Evolutionary conservation across 2,329 filamentous ascomycete species (phyloP).

Genomic region (Trichoderma pleuroti): DNA sequence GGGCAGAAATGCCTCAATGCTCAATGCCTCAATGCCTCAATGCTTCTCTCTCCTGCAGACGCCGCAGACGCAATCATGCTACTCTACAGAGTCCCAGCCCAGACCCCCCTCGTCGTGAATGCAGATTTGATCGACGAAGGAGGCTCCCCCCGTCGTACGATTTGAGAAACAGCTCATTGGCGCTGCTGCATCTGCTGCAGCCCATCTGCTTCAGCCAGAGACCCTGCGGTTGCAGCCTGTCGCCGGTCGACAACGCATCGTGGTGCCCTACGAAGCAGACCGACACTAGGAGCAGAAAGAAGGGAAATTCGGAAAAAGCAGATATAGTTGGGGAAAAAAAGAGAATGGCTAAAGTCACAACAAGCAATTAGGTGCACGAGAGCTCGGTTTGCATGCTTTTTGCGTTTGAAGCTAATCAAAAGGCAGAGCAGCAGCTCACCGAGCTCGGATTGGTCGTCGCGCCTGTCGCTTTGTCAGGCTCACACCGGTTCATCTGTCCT

Average conservation of each 20-base stretch:
- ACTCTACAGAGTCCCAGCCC: not conserved
- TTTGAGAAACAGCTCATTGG: constrained; percentile 18
- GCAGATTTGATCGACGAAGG: constrained; percentile 17
- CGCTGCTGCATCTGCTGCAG: constrained; percentile 1
- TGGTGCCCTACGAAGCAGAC: not conserved
- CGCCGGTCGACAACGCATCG: constrained; percentile 8
- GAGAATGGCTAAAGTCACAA: not conserved
- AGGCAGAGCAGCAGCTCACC: not conserved
- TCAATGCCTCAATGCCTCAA: not conserved
- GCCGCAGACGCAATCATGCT: constrained; percentile 20
- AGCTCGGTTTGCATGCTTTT: not conserved
- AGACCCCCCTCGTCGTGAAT: not conserved
- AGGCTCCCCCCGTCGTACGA: constrained; percentile 15
- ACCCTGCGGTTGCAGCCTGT: not conserved
- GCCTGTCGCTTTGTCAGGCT: constrained; percentile 6
- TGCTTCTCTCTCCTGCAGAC: constrained; percentile 7
- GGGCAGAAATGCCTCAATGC: not conserved
- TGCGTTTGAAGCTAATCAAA: not conserved
- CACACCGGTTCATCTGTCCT: constrained; percentile 16
- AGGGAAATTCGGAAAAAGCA: not conserved
- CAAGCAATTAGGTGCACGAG: not conserved
- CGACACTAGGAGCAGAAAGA: not conserved
- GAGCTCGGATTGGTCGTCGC: not conserved
- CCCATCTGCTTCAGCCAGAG: constrained; percentile 7
- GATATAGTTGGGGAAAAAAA: not conserved